Evolutionary conservation across 2,329 filamentous ascomycete genomes (phyloP), one percentile per base, ranked within the genome.

Genomic region (Penicillium sp.): DNA sequence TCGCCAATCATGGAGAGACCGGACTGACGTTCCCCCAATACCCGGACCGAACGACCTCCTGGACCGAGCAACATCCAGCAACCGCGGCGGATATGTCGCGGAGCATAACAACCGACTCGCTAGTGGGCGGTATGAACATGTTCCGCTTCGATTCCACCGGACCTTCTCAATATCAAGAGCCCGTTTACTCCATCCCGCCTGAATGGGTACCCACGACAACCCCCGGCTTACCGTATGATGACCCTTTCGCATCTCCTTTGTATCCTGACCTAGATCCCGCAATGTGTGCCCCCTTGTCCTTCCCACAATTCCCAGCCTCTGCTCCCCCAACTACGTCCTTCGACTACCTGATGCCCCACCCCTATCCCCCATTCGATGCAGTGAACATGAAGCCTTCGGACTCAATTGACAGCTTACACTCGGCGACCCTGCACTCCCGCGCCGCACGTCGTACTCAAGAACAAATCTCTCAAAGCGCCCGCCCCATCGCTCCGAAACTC

Each of bases 361-460:
- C 59, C 57, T 59, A 68, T 49, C 57, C 67, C 56, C 60, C 67
- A 60, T 72, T 68, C 66, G 64, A 68, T 18, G 67, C 68, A 58
- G 65, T 71, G 63, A 75, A 79, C 64, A 79, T 80, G 76, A 71
- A 71, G 63, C 72, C 72, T 63, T 76, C 75, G 55, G 59, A 72
- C 61, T 80, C 77, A 51, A 64, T 64, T 46, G 71, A 72, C 55
- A 77, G 76, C 63, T 67, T 70, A 56, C 64, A 58, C 55, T 77
- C 76, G 48, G 69, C 70, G 54, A 62, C 64, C 39, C 69, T 62
- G 51, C 64, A 65, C 59, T 76, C 76, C 27, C 72, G 75, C 44
- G 72, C 70, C 46, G 59, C 67, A 39, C 74, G 74, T 54, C 73
- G 75, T 55, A 71, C 75, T 41, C 70, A 74, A 57, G 74, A 79